Percentiles rank a stretch among this genome's conserved stretches.
These are phyloP conservation scores for Dentipellis sp. DNA, from an alignment of 768 basidiomycete genomes.

Conservation along the genomic window DNA sequence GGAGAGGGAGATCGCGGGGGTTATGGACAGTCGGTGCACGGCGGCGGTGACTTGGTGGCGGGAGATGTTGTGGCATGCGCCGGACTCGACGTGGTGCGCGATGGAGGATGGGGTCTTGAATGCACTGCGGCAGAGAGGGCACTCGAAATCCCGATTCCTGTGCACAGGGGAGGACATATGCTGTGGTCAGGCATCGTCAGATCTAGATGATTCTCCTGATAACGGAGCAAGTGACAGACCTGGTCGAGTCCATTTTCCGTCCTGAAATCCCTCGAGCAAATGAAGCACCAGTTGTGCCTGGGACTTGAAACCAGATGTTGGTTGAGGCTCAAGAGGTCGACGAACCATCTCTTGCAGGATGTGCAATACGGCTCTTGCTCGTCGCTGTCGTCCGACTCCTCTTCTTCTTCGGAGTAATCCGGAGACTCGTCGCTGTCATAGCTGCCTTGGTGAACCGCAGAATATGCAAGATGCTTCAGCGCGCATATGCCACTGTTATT, in stretches of 20 bases:
- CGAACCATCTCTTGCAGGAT: not conserved
- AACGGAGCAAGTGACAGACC: not conserved
- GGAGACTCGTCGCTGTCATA: not conserved
- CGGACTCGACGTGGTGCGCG: conserved; percentile 32
- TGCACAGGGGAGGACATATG: conserved; percentile 14
- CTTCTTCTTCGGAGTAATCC: not conserved
- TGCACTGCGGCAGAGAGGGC: conserved; percentile 24
- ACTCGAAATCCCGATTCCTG: conserved; percentile 16
- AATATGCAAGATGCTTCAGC: not conserved
- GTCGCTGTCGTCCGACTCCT: not conserved
- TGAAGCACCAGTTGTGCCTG: not conserved
- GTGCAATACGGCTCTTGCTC: not conserved
- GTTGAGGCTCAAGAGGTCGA: not conserved
- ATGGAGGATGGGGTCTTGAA: conserved; percentile 30
- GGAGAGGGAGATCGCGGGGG: conserved; percentile 27
- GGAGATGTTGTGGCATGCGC: conserved; percentile 23
- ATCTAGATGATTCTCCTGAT: too few relatives aligned
- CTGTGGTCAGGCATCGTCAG: not conserved
- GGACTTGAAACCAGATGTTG: not conserved
- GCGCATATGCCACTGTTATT: too few relatives aligned
- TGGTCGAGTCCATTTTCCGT: not conserved
- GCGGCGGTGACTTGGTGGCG: conserved; percentile 29
- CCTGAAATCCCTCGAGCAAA: not conserved
- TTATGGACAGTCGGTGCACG: conserved; percentile 24
- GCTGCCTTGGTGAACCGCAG: not conserved